Evolutionary conservation across 208 protist genomes (phyloP).

Genomic region (Trypanosoma congolense): DNA sequence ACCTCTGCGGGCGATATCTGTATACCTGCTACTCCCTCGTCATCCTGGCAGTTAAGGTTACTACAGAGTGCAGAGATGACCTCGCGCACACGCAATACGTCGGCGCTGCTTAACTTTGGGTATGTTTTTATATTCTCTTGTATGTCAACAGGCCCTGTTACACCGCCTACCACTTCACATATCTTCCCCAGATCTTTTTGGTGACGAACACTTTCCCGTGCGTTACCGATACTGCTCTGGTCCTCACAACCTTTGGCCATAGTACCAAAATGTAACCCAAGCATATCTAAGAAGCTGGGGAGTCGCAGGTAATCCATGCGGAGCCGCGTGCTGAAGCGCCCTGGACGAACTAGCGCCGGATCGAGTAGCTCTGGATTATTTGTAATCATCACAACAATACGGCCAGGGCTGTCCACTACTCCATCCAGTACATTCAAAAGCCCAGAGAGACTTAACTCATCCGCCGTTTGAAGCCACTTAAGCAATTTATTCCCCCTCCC

Average conservation of each 20-base stretch:
- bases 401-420: slow-evolving; percentile 79
- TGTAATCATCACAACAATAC: slow-evolving; percentile 87
- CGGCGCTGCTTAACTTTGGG: slow-evolving; percentile 10
- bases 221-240: slow-evolving; percentile 15
- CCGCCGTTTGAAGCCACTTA: slow-evolving; percentile 35
- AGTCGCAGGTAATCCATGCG: slow-evolving; percentile 68
- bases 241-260: slow-evolving; percentile 14
- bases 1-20: slow-evolving; percentile 65
- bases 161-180: no score
- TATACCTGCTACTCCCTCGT: slow-evolving; percentile 17
- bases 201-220: no score
- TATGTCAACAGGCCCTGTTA: no score
- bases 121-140: neutral
- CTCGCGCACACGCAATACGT: slow-evolving; percentile 13
- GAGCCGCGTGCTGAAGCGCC: slow-evolving; percentile 70
- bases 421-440: slow-evolving; percentile 89
- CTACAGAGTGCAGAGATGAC: slow-evolving; percentile 1
- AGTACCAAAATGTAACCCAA: slow-evolving; percentile 75
- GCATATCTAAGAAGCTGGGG: slow-evolving; percentile 50
- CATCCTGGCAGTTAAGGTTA: neutral
- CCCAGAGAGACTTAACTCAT: slow-evolving; percentile 79
- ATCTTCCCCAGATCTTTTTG: no score
- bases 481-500: slow-evolving; percentile 24
- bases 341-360: slow-evolving; percentile 83
- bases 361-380: slow-evolving; percentile 83